These are phyloP conservation scores for Sphagnum fallax DNA, from an alignment of 228 moss, liverwort and hornwort species.

Conservation along the genomic window DNA sequence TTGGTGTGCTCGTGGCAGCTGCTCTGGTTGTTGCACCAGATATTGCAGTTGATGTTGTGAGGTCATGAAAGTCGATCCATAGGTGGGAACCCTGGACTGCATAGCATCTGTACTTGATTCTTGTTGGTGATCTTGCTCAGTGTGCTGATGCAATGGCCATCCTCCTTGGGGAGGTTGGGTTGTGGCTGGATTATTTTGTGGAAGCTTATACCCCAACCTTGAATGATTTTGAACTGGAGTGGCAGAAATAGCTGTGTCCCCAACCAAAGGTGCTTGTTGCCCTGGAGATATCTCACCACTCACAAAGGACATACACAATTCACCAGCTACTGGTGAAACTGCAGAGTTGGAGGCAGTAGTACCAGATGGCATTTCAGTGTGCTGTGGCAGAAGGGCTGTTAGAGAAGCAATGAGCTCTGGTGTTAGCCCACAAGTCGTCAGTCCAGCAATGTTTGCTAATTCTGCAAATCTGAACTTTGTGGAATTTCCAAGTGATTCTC, in stretches of 20 bases:
- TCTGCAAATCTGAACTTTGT: slow-evolving; percentile 49
- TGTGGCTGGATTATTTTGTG: slow-evolving; percentile 50
- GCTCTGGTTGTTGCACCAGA: neutral
- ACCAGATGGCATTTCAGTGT: slow-evolving; percentile 10
- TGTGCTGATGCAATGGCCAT: slow-evolving; percentile 41
- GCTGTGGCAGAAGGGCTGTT: slow-evolving; percentile 74
- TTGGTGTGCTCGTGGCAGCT: slow-evolving; percentile 14
- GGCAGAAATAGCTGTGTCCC: slow-evolving; percentile 14
- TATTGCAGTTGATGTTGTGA: slow-evolving; percentile 5
- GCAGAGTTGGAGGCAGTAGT: slow-evolving; percentile 19
- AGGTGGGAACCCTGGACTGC: slow-evolving; percentile 41
- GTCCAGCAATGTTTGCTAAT: slow-evolving; percentile 59
- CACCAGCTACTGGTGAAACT: slow-evolving; percentile 30
- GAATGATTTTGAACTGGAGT: slow-evolving; percentile 30
- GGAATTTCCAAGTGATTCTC: slow-evolving; percentile 28
- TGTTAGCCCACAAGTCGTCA: slow-evolving; percentile 63
- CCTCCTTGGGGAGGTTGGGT: slow-evolving; percentile 34
- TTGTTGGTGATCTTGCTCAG: slow-evolving; percentile 48
- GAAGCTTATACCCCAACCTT: slow-evolving; percentile 45
- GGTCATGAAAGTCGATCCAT: slow-evolving; percentile 41
- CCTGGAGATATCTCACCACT: slow-evolving; percentile 32
- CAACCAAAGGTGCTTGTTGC: slow-evolving; percentile 19
- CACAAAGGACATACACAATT: slow-evolving; percentile 25
- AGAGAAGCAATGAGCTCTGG: slow-evolving; percentile 93
- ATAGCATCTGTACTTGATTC: slow-evolving; percentile 11